A percentile compares a stretch with the other conserved stretches of the same genome.
phyloP scores from a whole-genome alignment of 2,329 filamentous ascomycete genomes.

The Thermomyces lanuginosus region DNA sequence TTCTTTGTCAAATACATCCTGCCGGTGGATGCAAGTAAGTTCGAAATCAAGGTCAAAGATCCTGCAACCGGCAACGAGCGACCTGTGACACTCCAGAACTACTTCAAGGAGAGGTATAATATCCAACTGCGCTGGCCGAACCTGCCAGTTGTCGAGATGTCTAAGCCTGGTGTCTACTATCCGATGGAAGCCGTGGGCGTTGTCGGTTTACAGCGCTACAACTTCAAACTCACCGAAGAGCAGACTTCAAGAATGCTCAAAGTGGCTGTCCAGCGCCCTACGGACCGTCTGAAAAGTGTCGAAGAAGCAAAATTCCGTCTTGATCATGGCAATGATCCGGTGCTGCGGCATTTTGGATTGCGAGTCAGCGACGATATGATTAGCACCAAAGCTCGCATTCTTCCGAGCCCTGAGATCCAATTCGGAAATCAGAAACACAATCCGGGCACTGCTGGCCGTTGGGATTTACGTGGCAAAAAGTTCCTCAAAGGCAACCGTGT shows the following conservation, averaged over 20 bases:
- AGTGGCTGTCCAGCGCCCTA: constrained; percentile 68
- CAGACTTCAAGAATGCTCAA: constrained; percentile 83
- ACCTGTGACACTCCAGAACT: constrained; percentile 42
- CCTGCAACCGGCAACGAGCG: constrained; percentile 24
- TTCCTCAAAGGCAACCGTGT: constrained; percentile 51
- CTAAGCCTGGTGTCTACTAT: constrained; percentile 36
- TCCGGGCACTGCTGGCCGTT: constrained; percentile 55
- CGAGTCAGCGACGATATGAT: constrained; percentile 49
- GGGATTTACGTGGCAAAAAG: constrained; percentile 71
- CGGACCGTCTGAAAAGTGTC: constrained; percentile 51
- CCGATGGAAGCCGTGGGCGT: constrained; percentile 42
- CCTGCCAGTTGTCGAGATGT: constrained; percentile 44
- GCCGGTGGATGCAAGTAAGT: constrained; percentile 25
- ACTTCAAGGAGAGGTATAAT: constrained; percentile 39
- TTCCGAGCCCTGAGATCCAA: constrained; percentile 53
- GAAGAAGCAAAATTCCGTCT: constrained; percentile 49
- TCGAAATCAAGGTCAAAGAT: constrained; percentile 28
- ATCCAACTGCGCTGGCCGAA: constrained; percentile 28
- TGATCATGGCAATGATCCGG: constrained; percentile 51
- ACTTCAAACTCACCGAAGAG: constrained; percentile 40
- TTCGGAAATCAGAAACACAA: constrained; percentile 44
- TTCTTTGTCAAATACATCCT: constrained; percentile 38
- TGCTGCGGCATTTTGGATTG: constrained; percentile 58
- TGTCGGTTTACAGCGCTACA: constrained; percentile 40
- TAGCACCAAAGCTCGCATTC: constrained; percentile 50